Percentiles rank a stretch among this genome's conserved stretches.
These are phyloP conservation scores for Aspergillus alliaceus DNA, from an alignment of 2,329 filamentous ascomycete genomes.

Conservation along the genomic window DNA sequence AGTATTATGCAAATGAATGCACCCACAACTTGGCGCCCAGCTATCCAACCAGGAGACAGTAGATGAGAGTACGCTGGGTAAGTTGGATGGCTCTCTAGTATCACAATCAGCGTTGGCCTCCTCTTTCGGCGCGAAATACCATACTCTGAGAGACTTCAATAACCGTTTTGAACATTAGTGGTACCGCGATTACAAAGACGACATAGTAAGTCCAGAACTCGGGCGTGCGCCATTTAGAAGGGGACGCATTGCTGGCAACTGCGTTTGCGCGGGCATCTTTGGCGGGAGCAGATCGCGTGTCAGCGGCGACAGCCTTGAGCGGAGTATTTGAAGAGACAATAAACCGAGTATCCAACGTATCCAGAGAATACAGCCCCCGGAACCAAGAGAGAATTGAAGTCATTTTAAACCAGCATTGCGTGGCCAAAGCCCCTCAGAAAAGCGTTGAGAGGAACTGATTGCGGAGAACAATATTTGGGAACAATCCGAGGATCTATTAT, in stretches of 20 bases:
- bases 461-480: slow-evolving; percentile 2
- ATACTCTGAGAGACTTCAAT: slow-evolving; percentile 80
- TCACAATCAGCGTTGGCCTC: slow-evolving; percentile 13
- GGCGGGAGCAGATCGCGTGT: slow-evolving; percentile 45
- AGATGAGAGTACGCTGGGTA: slow-evolving; percentile 72
- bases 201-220: slow-evolving; percentile 85
- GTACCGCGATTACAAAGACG: slow-evolving; percentile 65
- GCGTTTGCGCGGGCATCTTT: slow-evolving; percentile 40
- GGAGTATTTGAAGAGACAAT: slow-evolving; percentile 69
- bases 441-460: slow-evolving; percentile 6
- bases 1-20: background rate
- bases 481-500: slow-evolving; percentile 6
- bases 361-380: slow-evolving; percentile 60
- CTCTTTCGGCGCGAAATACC: background rate
- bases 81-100: slow-evolving; percentile 72
- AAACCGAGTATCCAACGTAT: slow-evolving; percentile 71
- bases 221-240: slow-evolving; percentile 77
- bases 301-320: slow-evolving; percentile 58
- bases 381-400: slow-evolving; percentile 48
- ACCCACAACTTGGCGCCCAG: slow-evolving; percentile 80
- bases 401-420: slow-evolving; percentile 42
- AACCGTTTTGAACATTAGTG: slow-evolving; percentile 88
- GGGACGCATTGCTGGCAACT: slow-evolving; percentile 50
- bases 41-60: slow-evolving; percentile 84
- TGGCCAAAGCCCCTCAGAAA: slow-evolving; percentile 12